These are phyloP conservation scores for Leptodermis oblonga DNA, from an alignment of 257 asterid species.

Conservation along the genomic window DNA sequence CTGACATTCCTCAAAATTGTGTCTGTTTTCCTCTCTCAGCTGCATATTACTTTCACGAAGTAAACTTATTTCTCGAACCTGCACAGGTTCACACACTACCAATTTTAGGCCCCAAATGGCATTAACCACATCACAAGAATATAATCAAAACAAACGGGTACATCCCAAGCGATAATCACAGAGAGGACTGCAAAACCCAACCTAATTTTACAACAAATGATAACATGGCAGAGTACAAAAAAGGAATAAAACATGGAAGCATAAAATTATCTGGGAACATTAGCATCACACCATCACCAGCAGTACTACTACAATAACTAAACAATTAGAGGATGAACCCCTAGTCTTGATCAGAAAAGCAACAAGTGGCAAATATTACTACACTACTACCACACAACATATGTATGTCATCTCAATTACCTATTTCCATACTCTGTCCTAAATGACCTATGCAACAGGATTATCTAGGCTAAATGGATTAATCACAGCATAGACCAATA, in stretches of 20 bases:
- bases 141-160: background rate
- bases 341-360: background rate
- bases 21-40: constrained; percentile 85
- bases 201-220: background rate
- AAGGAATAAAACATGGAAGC: background rate
- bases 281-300: background rate
- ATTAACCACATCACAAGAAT: background rate
- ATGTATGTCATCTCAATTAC: background rate
- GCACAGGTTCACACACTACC: constrained; percentile 1
- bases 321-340: background rate
- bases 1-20: constrained; percentile 88
- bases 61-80: constrained; percentile 71
- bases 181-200: background rate
- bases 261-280: background rate
- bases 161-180: background rate
- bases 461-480: background rate
- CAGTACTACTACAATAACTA: background rate
- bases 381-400: background rate
- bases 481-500: background rate
- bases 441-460: background rate
- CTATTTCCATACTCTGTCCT: background rate
- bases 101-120: background rate
- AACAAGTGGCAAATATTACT: background rate
- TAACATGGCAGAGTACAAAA: background rate
- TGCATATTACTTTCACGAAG: constrained; percentile 95